A percentile compares a stretch with the other conserved stretches of the same genome.
Evolutionary conservation across 352 stramenopile species (phyloP).

Genomic region (Halophytophthora polymorphica): DNA sequence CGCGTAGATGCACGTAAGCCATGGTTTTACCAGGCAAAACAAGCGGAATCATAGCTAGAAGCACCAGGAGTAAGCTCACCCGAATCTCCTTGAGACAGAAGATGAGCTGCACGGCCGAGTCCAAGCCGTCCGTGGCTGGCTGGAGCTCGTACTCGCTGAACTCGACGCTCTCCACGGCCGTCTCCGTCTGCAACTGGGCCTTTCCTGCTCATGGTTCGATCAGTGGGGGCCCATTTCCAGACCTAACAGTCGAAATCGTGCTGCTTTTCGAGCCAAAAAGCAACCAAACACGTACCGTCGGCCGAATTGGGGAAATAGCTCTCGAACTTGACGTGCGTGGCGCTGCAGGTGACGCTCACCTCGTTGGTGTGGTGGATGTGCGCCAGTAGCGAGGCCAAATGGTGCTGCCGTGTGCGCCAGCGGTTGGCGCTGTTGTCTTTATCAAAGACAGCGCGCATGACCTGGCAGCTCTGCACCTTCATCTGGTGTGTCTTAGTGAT

Average conservation of each 20-base stretch:
- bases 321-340: conserved; percentile 74
- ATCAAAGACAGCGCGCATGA: conserved; percentile 82
- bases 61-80: too few species aligned
- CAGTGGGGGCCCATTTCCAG: too few species aligned
- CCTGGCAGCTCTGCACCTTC: conserved; percentile 72
- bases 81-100: conserved; percentile 83
- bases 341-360: conserved; percentile 61
- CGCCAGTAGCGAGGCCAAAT: conserved; percentile 66
- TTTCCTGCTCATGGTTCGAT: conserved; percentile 29
- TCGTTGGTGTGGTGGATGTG: conserved; percentile 84
- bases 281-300: conserved; percentile 26
- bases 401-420: conserved; percentile 64
- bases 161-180: conserved; percentile 69
- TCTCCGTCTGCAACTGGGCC: conserved; percentile 80
- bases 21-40: too few species aligned
- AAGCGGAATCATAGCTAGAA: too few species aligned
- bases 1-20: background rate
- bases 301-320: conserved; percentile 63
- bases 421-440: conserved; percentile 43
- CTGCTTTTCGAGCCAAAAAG: too few species aligned
- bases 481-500: conserved; percentile 87
- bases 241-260: too few species aligned
- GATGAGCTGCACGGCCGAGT: conserved; percentile 68
- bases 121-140: conserved; percentile 28
- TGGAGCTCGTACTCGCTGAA: conserved; percentile 72